Conservation (phyloP, 352 stramenopile species). For the Phytopythium cucurbitacearum region DNA sequence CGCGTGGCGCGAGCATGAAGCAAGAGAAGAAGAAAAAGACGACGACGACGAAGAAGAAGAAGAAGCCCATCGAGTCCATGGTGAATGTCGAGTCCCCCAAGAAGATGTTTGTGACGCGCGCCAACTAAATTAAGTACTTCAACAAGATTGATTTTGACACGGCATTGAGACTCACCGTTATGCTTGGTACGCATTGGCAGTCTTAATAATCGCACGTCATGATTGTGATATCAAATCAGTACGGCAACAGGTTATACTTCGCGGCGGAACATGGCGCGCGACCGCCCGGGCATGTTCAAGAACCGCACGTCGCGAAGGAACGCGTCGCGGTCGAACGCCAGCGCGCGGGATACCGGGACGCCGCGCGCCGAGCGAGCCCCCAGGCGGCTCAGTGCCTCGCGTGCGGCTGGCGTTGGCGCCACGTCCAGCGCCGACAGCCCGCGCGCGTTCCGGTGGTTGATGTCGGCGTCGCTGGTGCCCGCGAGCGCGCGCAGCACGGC, state of each 20-base stretch:
- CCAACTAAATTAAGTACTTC: too few species aligned
- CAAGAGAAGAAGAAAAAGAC: slow-evolving; percentile 22
- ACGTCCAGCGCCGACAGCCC: slow-evolving; percentile 59
- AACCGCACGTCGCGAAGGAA: slow-evolving; percentile 49
- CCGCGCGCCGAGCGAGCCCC: slow-evolving; percentile 37
- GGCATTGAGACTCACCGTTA: background rate
- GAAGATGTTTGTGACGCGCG: slow-evolving; percentile 41
- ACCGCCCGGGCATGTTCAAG: background rate
- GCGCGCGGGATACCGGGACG: slow-evolving; percentile 38
- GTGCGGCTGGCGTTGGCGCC: slow-evolving; percentile 34
- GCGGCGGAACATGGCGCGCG: too few species aligned
- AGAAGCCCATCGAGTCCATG: slow-evolving; percentile 3
- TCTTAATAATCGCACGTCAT: too few species aligned
- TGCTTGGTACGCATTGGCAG: too few species aligned
- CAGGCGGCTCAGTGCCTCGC: slow-evolving; percentile 35
- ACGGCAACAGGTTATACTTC: too few species aligned
- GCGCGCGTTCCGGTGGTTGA: slow-evolving; percentile 73
- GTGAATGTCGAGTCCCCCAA: slow-evolving; percentile 26
- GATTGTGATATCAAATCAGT: too few species aligned
- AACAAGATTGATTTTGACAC: slow-evolving; percentile 18
- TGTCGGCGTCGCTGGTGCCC: slow-evolving; percentile 21
- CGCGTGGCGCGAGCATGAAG: slow-evolving; percentile 2
- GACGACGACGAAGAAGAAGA: slow-evolving; percentile 13
- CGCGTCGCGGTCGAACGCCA: slow-evolving; percentile 45
- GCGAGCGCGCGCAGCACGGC: slow-evolving; percentile 21